These are phyloP conservation scores for Aspergillus olivimuriae DNA, from an alignment of 495 filamentous ascomycete genomes.

Conservation along the genomic window DNA sequence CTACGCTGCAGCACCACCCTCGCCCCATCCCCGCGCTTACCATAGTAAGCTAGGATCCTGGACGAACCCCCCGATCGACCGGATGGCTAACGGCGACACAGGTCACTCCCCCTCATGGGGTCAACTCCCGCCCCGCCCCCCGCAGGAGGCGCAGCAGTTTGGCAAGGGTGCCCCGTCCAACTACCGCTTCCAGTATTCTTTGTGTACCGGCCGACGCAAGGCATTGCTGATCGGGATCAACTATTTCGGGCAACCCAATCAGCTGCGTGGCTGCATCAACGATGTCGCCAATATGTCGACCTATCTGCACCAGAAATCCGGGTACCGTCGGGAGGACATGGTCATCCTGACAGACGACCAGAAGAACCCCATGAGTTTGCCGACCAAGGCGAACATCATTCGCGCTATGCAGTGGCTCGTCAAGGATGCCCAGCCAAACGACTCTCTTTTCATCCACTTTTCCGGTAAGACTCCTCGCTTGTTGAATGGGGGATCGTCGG, in stretches of 20 bases:
- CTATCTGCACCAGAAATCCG: constrained; percentile 78
- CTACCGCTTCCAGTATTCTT: constrained; percentile 85
- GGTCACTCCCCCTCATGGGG: constrained; percentile 14
- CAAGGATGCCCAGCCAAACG: constrained; percentile 87
- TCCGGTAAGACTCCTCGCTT: constrained; percentile 51
- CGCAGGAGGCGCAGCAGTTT: constrained; percentile 49
- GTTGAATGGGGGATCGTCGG: background rate
- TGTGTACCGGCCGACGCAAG: constrained; percentile 83
- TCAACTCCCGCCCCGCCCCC: constrained; percentile 32
- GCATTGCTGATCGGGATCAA: constrained; percentile 96
- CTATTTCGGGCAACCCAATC: constrained; percentile 85
- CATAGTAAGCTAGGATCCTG: constrained; percentile 6
- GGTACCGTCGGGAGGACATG: constrained; percentile 95
- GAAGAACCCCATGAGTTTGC: constrained; percentile 88
- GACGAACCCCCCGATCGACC: background rate
- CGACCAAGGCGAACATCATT: constrained; percentile 89
- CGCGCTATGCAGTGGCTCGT: constrained; percentile 98
- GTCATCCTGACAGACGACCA: constrained; percentile 97
- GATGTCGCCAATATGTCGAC: constrained; percentile 95
- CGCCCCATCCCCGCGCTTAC: constrained; percentile 9
- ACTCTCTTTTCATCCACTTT: constrained; percentile 96
- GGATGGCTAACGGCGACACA: background rate
- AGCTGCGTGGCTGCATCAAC: constrained; percentile 91
- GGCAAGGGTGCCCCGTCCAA: constrained; percentile 68
- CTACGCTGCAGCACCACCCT: constrained; percentile 15